Evolutionary conservation across 495 filamentous ascomycete species (phyloP).

Genomic region (Letharia lupina): DNA sequence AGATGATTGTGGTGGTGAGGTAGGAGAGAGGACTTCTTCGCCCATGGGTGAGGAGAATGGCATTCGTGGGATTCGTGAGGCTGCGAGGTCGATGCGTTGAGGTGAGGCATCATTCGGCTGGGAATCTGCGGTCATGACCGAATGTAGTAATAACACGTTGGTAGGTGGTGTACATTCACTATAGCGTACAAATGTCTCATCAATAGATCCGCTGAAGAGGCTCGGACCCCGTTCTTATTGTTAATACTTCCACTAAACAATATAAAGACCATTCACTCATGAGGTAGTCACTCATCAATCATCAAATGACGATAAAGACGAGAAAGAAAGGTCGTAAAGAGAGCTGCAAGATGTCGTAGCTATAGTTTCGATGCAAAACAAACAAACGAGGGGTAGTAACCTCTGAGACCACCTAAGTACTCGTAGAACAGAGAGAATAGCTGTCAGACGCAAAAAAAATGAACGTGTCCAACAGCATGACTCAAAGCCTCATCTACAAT

Average conservation of each 20-base stretch:
- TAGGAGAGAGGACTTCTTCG: conserved; percentile 25
- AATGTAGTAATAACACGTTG: background rate
- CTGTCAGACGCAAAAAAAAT: background rate
- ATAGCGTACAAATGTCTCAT: background rate
- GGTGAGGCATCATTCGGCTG: conserved; percentile 22
- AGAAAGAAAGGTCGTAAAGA: conserved; percentile 1
- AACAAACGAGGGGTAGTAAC: conserved; percentile 4
- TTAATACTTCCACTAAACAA: background rate
- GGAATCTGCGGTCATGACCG: conserved; percentile 16
- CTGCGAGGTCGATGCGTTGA: conserved; percentile 16
- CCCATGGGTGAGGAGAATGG: conserved; percentile 26
- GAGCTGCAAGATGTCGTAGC: conserved; percentile 16
- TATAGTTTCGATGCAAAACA: background rate
- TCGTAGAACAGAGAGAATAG: background rate
- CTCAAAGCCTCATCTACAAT: conserved; percentile 7
- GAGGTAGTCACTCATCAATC: background rate
- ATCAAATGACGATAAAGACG: background rate
- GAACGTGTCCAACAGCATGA: background rate
- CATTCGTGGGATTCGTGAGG: conserved; percentile 20
- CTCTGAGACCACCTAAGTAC: background rate
- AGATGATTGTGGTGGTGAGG: conserved; percentile 22
- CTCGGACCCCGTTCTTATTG: conserved; percentile 4
- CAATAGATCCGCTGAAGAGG: background rate
- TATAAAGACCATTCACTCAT: background rate
- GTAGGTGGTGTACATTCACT: background rate